Base-by-base conservation (phyloP, 108 stramenopile species). In the Cyclostephanos tholiformis region DNA sequence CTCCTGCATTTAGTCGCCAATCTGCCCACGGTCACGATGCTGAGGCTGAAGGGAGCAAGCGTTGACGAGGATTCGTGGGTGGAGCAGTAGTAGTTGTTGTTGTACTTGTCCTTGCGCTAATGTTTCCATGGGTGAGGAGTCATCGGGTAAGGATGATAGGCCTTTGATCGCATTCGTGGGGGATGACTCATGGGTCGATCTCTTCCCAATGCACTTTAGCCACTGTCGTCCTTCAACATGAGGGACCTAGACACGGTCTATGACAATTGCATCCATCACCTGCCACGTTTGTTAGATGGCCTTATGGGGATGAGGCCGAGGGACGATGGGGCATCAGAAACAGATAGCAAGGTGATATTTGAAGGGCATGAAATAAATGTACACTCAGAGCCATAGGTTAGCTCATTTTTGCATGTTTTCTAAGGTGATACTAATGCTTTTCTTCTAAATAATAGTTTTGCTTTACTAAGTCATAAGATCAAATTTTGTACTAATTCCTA, bases 21-120 rank as follows among this genome's bases (percentile, higher is more conserved):
- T 74, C 97, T 97, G 43, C 99, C 99, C 6, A 99, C 99, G n/a
- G 96, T 96, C 4, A 99, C 99, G 4, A 97, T 97, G 96, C 99
- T 98, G 75, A 88, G 99, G 36, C 83, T 99, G 25, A 98, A 98
- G 79, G 97, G 96, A 0, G 87, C 89, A 6, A 72, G 68, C 38
- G 75, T 94, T 25, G 93, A 94, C 32, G 93, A 94, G 84, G 93
- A 94, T 89, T 87, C 89, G 3, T 94, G 93, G 93, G 79, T 94
- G 22, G 80, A 90, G 64, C 89, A 90, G 61, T 1, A 3, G 41
- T 41, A 9, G 7, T 41, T 7, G 41, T 12, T 1, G 7, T 12
- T 1, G 41, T 41, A 43, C 63, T 14, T 69, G 61, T 38, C 53
- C 52, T 38, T n/a, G 57, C 35, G 63, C 32, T 35, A 56, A 65